Evolutionary conservation across 2,329 filamentous ascomycete species (phyloP).

Genomic region (Fusarium keratoplasticum): DNA sequence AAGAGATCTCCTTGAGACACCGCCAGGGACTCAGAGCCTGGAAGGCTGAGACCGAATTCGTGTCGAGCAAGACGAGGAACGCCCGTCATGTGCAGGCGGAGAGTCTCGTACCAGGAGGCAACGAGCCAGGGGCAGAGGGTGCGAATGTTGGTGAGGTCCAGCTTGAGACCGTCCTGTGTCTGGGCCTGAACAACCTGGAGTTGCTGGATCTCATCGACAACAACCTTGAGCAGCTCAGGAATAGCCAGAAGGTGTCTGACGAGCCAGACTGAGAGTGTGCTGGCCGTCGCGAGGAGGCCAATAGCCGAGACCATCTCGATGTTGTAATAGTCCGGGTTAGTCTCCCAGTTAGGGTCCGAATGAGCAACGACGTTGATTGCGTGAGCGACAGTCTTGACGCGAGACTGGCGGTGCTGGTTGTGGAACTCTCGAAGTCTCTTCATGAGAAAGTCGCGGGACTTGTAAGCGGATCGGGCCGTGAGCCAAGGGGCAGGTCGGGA

Average conservation of each 20-base stretch:
- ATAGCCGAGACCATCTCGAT: conserved; percentile 49
- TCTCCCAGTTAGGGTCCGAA: conserved; percentile 46
- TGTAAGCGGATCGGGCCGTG: conserved; percentile 44
- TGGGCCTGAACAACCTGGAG: conserved; percentile 27
- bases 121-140: conserved; percentile 47
- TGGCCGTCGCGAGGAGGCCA: conserved; percentile 47
- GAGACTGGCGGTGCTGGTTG: conserved; percentile 37
- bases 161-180: background rate
- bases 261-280: conserved; percentile 48
- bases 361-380: conserved; percentile 47
- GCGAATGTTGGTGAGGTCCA: conserved; percentile 41
- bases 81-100: conserved; percentile 48
- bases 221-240: conserved; percentile 28
- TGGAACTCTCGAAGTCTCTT: conserved; percentile 43
- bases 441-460: conserved; percentile 43
- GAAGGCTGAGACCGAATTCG: conserved; percentile 41
- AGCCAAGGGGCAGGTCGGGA: conserved; percentile 41
- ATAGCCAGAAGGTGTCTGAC: conserved; percentile 43
- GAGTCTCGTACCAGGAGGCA: conserved; percentile 47
- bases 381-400: conserved; percentile 42
- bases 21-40: conserved; percentile 28
- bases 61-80: conserved; percentile 46
- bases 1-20: conserved; percentile 46
- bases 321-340: conserved; percentile 47
- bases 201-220: conserved; percentile 39